Evolutionary conservation across 1,139 yeast genomes (phyloP).

Genomic region (Scheffersomyces lignicola): DNA sequence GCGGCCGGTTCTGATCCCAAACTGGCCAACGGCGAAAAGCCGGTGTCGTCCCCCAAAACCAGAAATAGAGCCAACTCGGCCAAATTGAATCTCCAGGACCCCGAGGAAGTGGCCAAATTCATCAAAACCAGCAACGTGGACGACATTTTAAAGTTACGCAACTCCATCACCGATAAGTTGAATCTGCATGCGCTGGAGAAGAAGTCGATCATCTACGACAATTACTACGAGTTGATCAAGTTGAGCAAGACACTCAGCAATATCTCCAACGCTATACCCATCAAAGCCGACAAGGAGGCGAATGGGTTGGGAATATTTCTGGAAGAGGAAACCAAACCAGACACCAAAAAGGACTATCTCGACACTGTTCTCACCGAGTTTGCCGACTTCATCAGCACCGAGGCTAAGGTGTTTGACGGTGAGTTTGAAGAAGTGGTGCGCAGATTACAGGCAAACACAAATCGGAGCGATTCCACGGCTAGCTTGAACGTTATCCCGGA

Average conservation of each 20-base stretch:
- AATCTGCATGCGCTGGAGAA: conserved; percentile 44
- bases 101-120: conserved; percentile 28
- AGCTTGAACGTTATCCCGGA: conserved; percentile 22
- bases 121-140: conserved; percentile 33
- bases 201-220: conserved; percentile 48
- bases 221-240: conserved; percentile 47
- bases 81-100: conserved; percentile 19
- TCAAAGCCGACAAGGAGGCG: conserved; percentile 4
- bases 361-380: conserved; percentile 29
- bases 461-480: conserved; percentile 21
- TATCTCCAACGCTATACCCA: conserved; percentile 21
- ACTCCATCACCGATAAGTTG: conserved; percentile 29
- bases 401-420: conserved; percentile 24
- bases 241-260: conserved; percentile 37
- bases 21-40: conserved; percentile 1
- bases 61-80: conserved; percentile 5
- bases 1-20: conserved; percentile 3
- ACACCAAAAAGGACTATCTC: conserved; percentile 20
- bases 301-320: conserved; percentile 10
- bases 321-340: conserved; percentile 3
- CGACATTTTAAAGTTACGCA: conserved; percentile 38
- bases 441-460: conserved; percentile 16
- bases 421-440: conserved; percentile 30
- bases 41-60: conserved; percentile 3
- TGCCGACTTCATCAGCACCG: conserved; percentile 23